Evolutionary conservation across 805 yeast genomes (phyloP).

Genomic region (Blastobotrys attinorum): DNA sequence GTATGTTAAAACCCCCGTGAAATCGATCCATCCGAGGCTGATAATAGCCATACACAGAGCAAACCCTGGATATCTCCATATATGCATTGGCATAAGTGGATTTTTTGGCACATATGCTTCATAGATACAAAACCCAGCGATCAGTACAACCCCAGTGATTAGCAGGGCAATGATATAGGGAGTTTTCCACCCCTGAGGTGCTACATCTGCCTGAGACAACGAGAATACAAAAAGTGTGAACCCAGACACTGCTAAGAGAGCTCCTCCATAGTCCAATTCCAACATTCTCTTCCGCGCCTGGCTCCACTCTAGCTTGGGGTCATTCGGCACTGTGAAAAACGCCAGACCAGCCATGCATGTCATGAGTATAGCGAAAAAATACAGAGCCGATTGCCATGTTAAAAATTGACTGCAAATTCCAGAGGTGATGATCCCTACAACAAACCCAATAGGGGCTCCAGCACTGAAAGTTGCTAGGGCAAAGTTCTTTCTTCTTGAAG

Average conservation of each 20-base stretch:
- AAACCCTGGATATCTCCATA: conserved; percentile 36
- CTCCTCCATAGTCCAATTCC: conserved; percentile 39
- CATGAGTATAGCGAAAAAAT: conserved; percentile 35
- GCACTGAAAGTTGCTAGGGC: conserved; percentile 37
- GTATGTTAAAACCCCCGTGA: conserved; percentile 34
- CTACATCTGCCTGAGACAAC: conserved; percentile 36
- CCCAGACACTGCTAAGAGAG: conserved; percentile 34
- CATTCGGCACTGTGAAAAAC: conserved; percentile 32
- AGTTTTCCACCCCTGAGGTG: conserved; percentile 40
- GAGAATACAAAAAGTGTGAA: conserved; percentile 38
- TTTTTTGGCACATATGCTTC: conserved; percentile 33
- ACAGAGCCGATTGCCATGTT: conserved; percentile 38
- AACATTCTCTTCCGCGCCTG: conserved; percentile 22
- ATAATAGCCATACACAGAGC: conserved; percentile 33
- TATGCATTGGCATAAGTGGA: conserved; percentile 43
- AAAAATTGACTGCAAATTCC: conserved; percentile 37
- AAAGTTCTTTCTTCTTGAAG: conserved; percentile 35
- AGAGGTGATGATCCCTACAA: conserved; percentile 36
- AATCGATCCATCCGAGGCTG: conserved; percentile 36
- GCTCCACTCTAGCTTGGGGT: conserved; percentile 19
- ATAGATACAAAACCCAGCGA: conserved; percentile 31
- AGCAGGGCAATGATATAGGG: conserved; percentile 39
- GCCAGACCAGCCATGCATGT: conserved; percentile 23
- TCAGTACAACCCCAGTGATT: conserved; percentile 32
- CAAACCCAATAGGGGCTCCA: conserved; percentile 44